Evolutionary conservation across 2,329 filamentous ascomycete species (phyloP).

Genomic region (Penicillium sp.): DNA sequence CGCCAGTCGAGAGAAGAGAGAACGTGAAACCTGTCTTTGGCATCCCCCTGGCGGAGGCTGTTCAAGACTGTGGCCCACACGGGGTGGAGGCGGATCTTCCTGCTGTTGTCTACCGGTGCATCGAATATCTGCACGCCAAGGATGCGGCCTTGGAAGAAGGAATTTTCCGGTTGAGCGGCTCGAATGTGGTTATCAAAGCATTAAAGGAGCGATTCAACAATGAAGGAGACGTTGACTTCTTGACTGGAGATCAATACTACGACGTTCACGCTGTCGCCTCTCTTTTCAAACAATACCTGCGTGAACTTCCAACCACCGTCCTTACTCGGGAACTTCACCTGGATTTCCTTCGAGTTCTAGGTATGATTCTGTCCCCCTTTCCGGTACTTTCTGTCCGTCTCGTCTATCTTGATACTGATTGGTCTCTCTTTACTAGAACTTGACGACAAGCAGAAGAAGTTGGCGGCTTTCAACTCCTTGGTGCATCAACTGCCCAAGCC

Average conservation of each 20-base stretch:
- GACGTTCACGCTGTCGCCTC: constrained; percentile 96
- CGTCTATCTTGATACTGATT: constrained; percentile 5
- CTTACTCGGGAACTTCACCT: constrained; percentile 84
- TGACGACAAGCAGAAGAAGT: constrained; percentile 66
- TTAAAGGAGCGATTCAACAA: constrained; percentile 88
- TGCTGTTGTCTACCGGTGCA: constrained; percentile 88
- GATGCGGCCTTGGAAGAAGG: constrained; percentile 81
- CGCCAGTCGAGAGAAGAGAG: constrained; percentile 44
- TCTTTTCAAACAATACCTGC: constrained; percentile 85
- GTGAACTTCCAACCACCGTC: constrained; percentile 85
- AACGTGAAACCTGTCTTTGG: constrained; percentile 73
- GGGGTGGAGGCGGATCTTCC: constrained; percentile 73
- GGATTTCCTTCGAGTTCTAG: constrained; percentile 75
- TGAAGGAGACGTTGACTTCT: constrained; percentile 83
- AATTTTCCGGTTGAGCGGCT: constrained; percentile 95
- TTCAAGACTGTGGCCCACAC: constrained; percentile 66
- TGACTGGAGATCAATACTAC: constrained; percentile 73
- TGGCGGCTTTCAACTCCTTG: constrained; percentile 67
- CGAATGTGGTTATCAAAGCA: constrained; percentile 85
- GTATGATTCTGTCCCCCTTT: constrained; percentile 33
- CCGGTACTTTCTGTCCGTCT: neutral
- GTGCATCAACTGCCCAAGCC: constrained; percentile 72
- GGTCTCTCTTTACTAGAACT: constrained; percentile 51
- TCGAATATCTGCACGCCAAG: constrained; percentile 83
- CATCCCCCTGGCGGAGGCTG: constrained; percentile 75